Conservation (phyloP, 2,329 filamentous ascomycete genomes). For the Plectosphaerella sp. region DNA sequence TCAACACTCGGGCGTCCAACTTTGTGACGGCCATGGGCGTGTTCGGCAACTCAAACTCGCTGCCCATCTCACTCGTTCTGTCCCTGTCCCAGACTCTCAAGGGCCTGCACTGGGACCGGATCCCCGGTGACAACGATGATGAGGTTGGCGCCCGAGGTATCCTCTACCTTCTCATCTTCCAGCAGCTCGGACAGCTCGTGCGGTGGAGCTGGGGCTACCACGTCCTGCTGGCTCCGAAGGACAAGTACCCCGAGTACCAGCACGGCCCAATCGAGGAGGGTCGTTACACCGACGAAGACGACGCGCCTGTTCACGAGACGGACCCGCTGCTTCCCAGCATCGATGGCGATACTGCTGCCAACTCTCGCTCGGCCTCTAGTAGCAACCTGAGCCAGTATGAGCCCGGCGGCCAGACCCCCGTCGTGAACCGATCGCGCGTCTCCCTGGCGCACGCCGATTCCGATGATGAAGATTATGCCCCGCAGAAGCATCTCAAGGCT, state of each 20-base stretch:
- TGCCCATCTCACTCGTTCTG: conserved; percentile 92
- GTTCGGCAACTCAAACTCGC: conserved; percentile 96
- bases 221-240: conserved; percentile 82
- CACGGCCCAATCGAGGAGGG: conserved; percentile 52
- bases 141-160: conserved; percentile 93
- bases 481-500: conserved; percentile 20
- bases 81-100: conserved; percentile 89
- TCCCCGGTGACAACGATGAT: conserved; percentile 90
- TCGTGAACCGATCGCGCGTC: conserved; percentile 43
- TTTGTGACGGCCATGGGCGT: conserved; percentile 97
- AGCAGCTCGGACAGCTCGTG: conserved; percentile 91
- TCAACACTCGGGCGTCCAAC: conserved; percentile 82
- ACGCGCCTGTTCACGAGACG: conserved; percentile 34
- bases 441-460: conserved; percentile 38
- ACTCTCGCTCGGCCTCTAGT: conserved; percentile 15
- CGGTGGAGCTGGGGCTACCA: conserved; percentile 99
- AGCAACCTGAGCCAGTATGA: conserved; percentile 46
- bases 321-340: conserved; percentile 40
- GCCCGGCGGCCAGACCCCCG: conserved; percentile 52
- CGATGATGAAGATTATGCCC: conserved; percentile 38
- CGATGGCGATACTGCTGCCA: conserved; percentile 34
- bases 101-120: conserved; percentile 88
- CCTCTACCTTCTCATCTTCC: conserved; percentile 92
- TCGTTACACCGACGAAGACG: conserved; percentile 48
- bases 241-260: conserved; percentile 63